Evolutionary conservation across 768 basidiomycete genomes (phyloP).

Genomic region (Rhodotorula babjevae): DNA sequence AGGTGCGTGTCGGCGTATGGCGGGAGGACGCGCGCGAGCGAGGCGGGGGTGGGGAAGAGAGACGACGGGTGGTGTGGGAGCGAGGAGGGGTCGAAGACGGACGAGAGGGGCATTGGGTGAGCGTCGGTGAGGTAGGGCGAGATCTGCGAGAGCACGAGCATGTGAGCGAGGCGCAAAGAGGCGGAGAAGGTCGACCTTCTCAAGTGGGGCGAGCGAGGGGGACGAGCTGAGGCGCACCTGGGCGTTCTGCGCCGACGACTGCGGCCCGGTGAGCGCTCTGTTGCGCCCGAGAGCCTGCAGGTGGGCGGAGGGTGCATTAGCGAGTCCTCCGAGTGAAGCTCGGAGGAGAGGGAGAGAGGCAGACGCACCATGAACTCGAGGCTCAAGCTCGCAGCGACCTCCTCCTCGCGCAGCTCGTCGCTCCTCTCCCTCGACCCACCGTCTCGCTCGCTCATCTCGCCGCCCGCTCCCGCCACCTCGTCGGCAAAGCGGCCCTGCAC

Average conservation of each 20-base stretch:
- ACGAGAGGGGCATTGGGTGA: background rate
- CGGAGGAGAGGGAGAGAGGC: background rate
- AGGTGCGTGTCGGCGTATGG: background rate
- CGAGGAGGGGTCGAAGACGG: background rate
- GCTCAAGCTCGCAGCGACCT: constrained; percentile 5
- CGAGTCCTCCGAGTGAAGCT: background rate
- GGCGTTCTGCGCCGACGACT: background rate
- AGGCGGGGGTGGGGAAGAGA: background rate
- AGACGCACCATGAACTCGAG: constrained; percentile 15
- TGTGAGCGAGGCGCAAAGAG: background rate
- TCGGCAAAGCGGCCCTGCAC: too few relatives aligned
- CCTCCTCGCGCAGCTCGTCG: constrained; percentile 10
- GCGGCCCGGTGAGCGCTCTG: background rate
- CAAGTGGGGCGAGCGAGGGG: background rate
- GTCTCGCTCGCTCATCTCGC: too few relatives aligned
- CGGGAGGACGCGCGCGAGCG: constrained; percentile 11
- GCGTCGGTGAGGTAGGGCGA: background rate
- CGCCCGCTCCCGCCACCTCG: too few relatives aligned
- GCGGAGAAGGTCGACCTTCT: background rate
- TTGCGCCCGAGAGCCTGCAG: constrained; percentile 11
- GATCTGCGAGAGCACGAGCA: background rate
- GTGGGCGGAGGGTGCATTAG: background rate
- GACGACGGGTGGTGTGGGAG: background rate
- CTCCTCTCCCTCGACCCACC: too few relatives aligned
- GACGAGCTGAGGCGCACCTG: background rate